A percentile compares a stretch with the other conserved stretches of the same genome.
phyloP scores from a whole-genome alignment of 2,329 filamentous ascomycete genomes.

The Daldinia sp. region DNA sequence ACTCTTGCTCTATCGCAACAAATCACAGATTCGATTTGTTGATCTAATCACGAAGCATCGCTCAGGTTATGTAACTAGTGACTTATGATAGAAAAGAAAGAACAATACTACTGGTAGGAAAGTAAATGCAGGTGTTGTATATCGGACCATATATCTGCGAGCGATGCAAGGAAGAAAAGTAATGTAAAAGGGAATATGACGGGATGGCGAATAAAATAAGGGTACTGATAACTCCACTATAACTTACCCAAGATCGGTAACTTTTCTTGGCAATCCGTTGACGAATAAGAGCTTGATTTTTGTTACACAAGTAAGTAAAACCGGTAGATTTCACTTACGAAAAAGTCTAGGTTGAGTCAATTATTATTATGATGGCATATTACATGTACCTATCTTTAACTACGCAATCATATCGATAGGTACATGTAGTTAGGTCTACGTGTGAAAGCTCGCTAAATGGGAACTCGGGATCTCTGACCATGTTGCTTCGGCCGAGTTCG shows the following conservation, averaged over 20 bases:
- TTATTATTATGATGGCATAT: too few relatives aligned
- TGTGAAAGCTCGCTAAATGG: not conserved
- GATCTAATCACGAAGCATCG: not conserved
- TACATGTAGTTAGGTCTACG: not conserved
- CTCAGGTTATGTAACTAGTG: not conserved
- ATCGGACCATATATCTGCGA: conserved; percentile 14
- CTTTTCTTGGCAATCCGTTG: not conserved
- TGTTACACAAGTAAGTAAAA: not conserved
- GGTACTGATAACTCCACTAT: not conserved
- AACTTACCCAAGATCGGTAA: conserved; percentile 9
- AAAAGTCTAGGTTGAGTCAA: too few relatives aligned
- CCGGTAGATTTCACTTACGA: not conserved
- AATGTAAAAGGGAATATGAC: not conserved
- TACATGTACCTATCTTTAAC: not conserved
- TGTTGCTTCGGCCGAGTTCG: conserved; percentile 4
- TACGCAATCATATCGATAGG: too few relatives aligned
- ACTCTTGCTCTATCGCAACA: not conserved
- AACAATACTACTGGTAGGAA: conserved; percentile 3
- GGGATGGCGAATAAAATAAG: conserved; percentile 18
- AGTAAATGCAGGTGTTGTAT: conserved; percentile 7
- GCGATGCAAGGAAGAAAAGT: conserved; percentile 10
- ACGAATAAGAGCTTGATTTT: not conserved
- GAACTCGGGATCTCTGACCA: not conserved
- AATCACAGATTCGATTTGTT: not conserved
- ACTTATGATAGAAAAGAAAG: not conserved